phyloP scores from a whole-genome alignment of 2,329 filamentous ascomycete genomes.

The Plectosphaerella sp. region DNA sequence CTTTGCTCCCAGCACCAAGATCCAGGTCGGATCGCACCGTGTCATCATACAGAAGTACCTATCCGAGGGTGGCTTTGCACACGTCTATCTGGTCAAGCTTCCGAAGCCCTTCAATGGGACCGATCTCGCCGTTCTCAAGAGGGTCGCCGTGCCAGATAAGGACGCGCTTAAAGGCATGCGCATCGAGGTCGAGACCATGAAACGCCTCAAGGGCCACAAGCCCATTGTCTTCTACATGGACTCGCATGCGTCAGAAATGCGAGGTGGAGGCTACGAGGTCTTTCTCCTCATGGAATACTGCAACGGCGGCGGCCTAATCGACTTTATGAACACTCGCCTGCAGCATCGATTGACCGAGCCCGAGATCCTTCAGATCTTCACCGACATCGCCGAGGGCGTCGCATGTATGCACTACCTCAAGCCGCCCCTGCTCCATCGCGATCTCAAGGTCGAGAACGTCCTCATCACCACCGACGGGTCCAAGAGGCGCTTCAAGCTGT shows the following conservation, averaged over 20 bases:
- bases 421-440: constrained; percentile 85
- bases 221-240: constrained; percentile 98
- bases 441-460: constrained; percentile 97
- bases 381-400: constrained; percentile 91
- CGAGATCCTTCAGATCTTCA: constrained; percentile 95
- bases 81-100: constrained; percentile 93
- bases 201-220: constrained; percentile 93
- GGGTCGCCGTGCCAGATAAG: constrained; percentile 95
- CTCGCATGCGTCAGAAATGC: constrained; percentile 92
- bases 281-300: constrained; percentile 99
- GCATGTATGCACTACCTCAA: constrained; percentile 99
- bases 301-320: constrained; percentile 89
- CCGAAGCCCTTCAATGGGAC: constrained; percentile 72
- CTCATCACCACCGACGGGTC: constrained; percentile 69
- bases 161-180: constrained; percentile 92
- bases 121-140: constrained; percentile 82
- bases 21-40: constrained; percentile 88
- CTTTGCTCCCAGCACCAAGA: constrained; percentile 90
- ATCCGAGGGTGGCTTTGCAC: constrained; percentile 95
- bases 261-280: constrained; percentile 92
- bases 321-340: constrained; percentile 98
- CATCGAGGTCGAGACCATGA: constrained; percentile 99
- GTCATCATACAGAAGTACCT: constrained; percentile 96
- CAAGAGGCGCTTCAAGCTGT: constrained; percentile 85
- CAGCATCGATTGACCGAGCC: constrained; percentile 96